Percentiles rank a stretch among this genome's conserved stretches.
Conservation (phyloP, 306 rosid genomes). For the Dalbergia cultrata region DNA sequence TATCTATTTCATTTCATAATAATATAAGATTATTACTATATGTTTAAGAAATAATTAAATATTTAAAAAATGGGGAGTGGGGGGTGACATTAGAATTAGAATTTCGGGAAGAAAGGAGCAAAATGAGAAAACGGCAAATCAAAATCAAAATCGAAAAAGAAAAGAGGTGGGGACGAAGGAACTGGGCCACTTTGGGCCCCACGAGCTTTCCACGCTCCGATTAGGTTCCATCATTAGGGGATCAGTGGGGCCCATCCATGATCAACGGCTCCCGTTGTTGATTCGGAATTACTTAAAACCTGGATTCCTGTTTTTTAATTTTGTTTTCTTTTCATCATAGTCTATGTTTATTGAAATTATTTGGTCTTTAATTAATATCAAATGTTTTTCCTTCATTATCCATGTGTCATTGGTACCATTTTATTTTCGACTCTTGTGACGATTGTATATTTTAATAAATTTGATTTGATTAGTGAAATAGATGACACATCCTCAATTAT, state of each 20-base stretch:
- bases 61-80: neutral
- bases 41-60: neutral
- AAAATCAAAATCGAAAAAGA: conserved; percentile 27
- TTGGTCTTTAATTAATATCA: too few species aligned
- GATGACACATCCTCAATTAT: too few species aligned
- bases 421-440: too few species aligned
- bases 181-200: conserved; percentile 30
- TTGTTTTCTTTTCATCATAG: neutral
- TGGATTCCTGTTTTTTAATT: neutral
- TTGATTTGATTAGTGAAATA: too few species aligned
- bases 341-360: too few species aligned
- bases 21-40: too few species aligned
- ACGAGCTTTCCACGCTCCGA: conserved; percentile 32
- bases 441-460: too few species aligned
- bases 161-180: conserved; percentile 1
- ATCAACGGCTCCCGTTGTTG: conserved; percentile 34
- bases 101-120: conserved; percentile 11
- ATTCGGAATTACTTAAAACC: neutral
- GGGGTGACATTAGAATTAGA: neutral
- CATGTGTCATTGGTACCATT: too few species aligned
- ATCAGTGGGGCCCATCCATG: neutral
- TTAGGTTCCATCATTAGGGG: neutral
- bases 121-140: conserved; percentile 41
- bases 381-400: too few species aligned
- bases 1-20: too few species aligned